Percentiles rank a stretch among this genome's conserved stretches.
These are phyloP conservation scores for Brassica napus DNA, from an alignment of 345 rosid species.

Conservation along the genomic window DNA sequence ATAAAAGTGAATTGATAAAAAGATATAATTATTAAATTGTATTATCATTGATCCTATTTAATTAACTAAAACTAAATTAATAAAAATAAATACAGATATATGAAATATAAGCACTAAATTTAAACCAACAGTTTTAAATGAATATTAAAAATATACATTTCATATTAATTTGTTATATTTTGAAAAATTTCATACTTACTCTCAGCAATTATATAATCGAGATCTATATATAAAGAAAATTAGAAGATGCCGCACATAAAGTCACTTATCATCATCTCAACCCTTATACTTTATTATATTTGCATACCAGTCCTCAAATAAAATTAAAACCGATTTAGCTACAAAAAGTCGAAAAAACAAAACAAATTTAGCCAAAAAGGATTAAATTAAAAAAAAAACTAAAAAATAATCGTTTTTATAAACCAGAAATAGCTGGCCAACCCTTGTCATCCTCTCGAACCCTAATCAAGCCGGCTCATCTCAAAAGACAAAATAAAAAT, in stretches of 20 bases:
- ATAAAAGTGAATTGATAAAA: too few species aligned
- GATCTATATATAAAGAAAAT: background rate
- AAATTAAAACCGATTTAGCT: conserved; percentile 19
- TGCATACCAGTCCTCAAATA: background rate
- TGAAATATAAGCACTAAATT: too few species aligned
- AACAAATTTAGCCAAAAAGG: conserved; percentile 20
- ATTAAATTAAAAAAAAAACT: background rate
- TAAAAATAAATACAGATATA: too few species aligned
- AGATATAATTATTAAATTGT: too few species aligned
- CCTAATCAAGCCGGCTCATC: conserved; percentile 42
- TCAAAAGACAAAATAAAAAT: background rate
- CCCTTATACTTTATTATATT: background rate
- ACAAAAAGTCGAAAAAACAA: background rate
- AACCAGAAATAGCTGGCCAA: conserved; percentile 43
- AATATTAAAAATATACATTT: too few species aligned
- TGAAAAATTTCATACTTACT: too few species aligned
- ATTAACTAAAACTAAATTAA: too few species aligned
- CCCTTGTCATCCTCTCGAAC: conserved; percentile 31
- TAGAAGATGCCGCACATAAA: background rate
- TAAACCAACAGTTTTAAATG: too few species aligned
- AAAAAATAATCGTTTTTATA: conserved; percentile 23
- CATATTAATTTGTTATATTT: too few species aligned
- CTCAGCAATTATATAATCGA: too few species aligned
- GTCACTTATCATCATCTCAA: background rate
- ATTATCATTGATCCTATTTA: too few species aligned